Evolutionary conservation across 192 early-diverging fungal species (phyloP).

Genomic region (Gamsiella multidivaricata): DNA sequence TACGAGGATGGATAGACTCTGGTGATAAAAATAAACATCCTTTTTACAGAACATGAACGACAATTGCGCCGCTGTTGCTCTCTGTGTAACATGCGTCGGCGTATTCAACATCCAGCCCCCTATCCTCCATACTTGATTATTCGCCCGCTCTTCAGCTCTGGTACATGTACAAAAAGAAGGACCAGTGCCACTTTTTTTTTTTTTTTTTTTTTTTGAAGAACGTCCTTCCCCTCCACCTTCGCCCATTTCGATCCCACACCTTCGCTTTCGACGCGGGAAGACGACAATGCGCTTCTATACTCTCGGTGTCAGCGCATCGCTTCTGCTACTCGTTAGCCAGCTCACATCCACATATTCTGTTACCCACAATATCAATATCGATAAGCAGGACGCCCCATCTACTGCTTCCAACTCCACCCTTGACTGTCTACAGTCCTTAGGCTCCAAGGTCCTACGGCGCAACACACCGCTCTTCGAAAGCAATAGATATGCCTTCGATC

Average conservation of each 20-base stretch:
- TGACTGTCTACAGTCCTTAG: slow-evolving; percentile 21
- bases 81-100: too few relatives aligned
- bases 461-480: not conserved
- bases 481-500: slow-evolving; percentile 29
- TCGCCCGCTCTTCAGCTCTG: too few relatives aligned
- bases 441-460: slow-evolving; percentile 24
- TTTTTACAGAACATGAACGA: too few relatives aligned
- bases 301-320: not conserved
- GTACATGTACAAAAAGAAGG: not conserved
- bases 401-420: slow-evolving; percentile 3
- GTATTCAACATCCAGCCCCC: too few relatives aligned
- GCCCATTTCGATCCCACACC: not conserved
- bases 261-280: not conserved
- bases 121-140: too few relatives aligned
- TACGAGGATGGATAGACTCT: too few relatives aligned
- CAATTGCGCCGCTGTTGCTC: too few relatives aligned
- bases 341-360: not conserved
- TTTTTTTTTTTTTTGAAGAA: too few relatives aligned
- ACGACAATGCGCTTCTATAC: not conserved
- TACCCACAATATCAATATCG: not conserved
- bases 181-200: too few relatives aligned
- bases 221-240: too few relatives aligned
- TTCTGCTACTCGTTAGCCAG: not conserved
- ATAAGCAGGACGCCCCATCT: not conserved
- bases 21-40: too few relatives aligned